These are phyloP conservation scores for Musa itinerans DNA, from an alignment of 176 grass and related monocot genomes.

Conservation along the genomic window DNA sequence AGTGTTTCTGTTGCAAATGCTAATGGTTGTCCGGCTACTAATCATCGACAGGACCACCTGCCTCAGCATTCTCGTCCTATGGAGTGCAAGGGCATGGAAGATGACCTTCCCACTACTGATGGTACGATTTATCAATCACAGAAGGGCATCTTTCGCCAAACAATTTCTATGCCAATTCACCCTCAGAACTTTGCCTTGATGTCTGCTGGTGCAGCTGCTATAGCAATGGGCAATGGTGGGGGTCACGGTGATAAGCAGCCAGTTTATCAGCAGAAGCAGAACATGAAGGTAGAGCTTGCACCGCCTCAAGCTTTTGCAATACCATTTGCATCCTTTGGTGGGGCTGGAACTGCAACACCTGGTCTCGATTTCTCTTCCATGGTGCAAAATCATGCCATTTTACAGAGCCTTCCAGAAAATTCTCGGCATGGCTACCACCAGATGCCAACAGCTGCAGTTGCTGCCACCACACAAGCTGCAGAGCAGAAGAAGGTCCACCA, in stretches of 20 bases:
- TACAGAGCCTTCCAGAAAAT: conserved; percentile 78
- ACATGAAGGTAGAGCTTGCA: conserved; percentile 57
- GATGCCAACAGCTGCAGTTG: conserved; percentile 35
- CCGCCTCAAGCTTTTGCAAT: conserved; percentile 79
- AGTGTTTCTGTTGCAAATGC: conserved; percentile 5
- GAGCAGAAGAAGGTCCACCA: conserved; percentile 43
- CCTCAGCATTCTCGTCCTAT: conserved; percentile 23
- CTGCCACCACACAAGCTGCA: conserved; percentile 37
- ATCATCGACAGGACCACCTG: conserved; percentile 29
- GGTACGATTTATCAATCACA: conserved; percentile 47
- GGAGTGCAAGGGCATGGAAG: conserved; percentile 39
- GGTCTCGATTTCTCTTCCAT: conserved; percentile 84
- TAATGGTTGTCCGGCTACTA: conserved; percentile 33
- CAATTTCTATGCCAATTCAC: conserved; percentile 56
- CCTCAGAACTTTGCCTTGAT: conserved; percentile 59
- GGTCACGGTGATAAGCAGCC: conserved; percentile 53
- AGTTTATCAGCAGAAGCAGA: conserved; percentile 52
- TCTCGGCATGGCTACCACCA: conserved; percentile 64
- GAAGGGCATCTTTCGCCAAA: conserved; percentile 46
- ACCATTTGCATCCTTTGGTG: conserved; percentile 59
- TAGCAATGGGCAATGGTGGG: conserved; percentile 24
- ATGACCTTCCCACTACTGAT: conserved; percentile 33
- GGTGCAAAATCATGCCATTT: conserved; percentile 61
- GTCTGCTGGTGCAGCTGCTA: conserved; percentile 28
- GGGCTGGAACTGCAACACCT: conserved; percentile 36